A percentile compares a stretch with the other conserved stretches of the same genome.
Conservation (phyloP, 306 rosid species). For the Quercus parvula region DNA sequence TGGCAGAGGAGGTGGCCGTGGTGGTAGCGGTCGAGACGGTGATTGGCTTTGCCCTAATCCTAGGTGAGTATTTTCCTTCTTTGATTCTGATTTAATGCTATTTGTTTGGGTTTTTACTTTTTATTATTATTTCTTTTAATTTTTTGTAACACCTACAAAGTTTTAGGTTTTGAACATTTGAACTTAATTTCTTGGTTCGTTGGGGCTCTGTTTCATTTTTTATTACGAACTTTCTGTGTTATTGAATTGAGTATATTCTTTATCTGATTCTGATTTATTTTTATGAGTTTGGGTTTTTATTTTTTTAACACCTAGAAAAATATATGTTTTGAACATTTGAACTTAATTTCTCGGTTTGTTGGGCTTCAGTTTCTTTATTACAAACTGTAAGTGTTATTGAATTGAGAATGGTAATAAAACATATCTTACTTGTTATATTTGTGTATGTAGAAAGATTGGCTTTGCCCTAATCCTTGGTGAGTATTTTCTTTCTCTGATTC, state of each 20-base stretch:
- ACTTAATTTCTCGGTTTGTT: no score
- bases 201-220: not conserved
- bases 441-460: constrained; percentile 50
- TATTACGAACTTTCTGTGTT: not conserved
- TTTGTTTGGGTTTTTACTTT: not conserved
- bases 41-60: constrained; percentile 97
- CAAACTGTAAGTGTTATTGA: no score
- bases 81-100: not conserved
- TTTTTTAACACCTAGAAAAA: no score
- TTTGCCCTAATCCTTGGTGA: constrained; percentile 82
- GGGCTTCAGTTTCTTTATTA: no score
- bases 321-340: no score
- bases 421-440: no score
- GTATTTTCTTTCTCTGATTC: not conserved
- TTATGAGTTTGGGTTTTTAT: no score
- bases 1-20: constrained; percentile 51
- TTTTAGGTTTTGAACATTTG: not conserved
- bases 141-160: not conserved
- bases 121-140: not conserved
- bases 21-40: constrained; percentile 95
- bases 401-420: no score
- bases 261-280: no score
- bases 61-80: constrained; percentile 35
- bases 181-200: not conserved
- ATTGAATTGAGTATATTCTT: not conserved